These are phyloP conservation scores for Yamadazyma epiphylla DNA, from an alignment of 1,139 yeast genomes.

Conservation along the genomic window DNA sequence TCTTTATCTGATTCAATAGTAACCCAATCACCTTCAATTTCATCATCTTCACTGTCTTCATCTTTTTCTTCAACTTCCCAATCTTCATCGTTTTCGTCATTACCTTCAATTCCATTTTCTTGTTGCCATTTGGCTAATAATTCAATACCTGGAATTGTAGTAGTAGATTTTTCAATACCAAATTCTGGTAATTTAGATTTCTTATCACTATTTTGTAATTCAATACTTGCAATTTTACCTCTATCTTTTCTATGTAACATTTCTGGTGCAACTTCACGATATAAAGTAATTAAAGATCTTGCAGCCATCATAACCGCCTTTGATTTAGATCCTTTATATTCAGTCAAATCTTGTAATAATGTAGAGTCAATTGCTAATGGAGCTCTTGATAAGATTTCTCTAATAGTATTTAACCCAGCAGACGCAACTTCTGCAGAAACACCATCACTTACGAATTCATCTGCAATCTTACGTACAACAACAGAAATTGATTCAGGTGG, in stretches of 20 bases:
- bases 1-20: constrained; percentile 59
- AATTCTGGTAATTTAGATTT: constrained; percentile 50
- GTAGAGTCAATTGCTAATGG: constrained; percentile 90
- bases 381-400: constrained; percentile 89
- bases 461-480: constrained; percentile 87
- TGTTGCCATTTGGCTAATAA: constrained; percentile 83
- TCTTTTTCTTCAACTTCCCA: constrained; percentile 45
- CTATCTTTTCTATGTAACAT: constrained; percentile 88
- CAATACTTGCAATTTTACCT: constrained; percentile 88
- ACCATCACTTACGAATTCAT: constrained; percentile 97
- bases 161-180: constrained; percentile 65
- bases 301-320: constrained; percentile 96
- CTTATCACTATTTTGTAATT: constrained; percentile 52
- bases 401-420: constrained; percentile 91
- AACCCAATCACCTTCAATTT: constrained; percentile 65
- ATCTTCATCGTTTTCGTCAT: constrained; percentile 35
- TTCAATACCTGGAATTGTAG: constrained; percentile 86
- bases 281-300: constrained; percentile 77
- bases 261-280: constrained; percentile 94
- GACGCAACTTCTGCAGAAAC: constrained; percentile 97
- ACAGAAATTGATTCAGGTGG: constrained; percentile 88
- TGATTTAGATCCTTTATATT: constrained; percentile 87
- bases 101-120: constrained; percentile 55
- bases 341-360: constrained; percentile 81
- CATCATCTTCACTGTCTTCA: constrained; percentile 58